Percentiles rank a stretch among this genome's conserved stretches.
Conservation (phyloP, 2,329 filamentous ascomycete species). For the Xylariales sp. region DNA sequence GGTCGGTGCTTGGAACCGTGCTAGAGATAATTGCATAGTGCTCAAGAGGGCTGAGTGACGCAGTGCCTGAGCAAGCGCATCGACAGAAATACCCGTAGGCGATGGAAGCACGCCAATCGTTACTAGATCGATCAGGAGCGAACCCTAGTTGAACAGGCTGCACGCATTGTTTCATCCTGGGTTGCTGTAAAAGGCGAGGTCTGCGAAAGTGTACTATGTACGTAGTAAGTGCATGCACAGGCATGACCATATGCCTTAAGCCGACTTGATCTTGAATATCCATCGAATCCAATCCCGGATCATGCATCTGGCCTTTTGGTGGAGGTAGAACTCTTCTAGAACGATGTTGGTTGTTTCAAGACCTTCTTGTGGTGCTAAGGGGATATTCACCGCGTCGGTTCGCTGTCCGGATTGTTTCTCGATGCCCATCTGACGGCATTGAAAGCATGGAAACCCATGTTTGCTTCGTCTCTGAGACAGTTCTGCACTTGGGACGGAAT, state of each 20-base stretch:
- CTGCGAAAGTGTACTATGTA: neutral
- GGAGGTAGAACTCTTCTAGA: slow-evolving; percentile 7
- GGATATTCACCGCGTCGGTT: neutral
- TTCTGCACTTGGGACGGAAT: too few species aligned
- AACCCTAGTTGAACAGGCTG: neutral
- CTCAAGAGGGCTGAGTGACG: neutral
- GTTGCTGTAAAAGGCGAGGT: slow-evolving; percentile 2
- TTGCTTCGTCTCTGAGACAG: too few species aligned
- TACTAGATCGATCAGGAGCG: slow-evolving; percentile 1
- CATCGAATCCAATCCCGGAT: neutral
- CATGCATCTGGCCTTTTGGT: too few species aligned
- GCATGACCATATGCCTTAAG: neutral
- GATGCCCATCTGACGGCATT: too few species aligned
- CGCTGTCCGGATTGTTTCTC: neutral
- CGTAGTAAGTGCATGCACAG: too few species aligned
- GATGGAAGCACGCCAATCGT: neutral
- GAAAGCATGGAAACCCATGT: too few species aligned
- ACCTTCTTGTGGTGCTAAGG: slow-evolving; percentile 3
- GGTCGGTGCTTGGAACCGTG: neutral
- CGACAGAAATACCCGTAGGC: neutral
- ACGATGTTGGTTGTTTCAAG: slow-evolving; percentile 7
- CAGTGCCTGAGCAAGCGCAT: neutral
- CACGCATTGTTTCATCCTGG: slow-evolving; percentile 4
- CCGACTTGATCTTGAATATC: neutral
- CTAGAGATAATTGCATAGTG: slow-evolving; percentile 2